Base-by-base conservation (phyloP, 371 early-diverging fungal genomes). In the Funneliformis caledonium region DNA sequence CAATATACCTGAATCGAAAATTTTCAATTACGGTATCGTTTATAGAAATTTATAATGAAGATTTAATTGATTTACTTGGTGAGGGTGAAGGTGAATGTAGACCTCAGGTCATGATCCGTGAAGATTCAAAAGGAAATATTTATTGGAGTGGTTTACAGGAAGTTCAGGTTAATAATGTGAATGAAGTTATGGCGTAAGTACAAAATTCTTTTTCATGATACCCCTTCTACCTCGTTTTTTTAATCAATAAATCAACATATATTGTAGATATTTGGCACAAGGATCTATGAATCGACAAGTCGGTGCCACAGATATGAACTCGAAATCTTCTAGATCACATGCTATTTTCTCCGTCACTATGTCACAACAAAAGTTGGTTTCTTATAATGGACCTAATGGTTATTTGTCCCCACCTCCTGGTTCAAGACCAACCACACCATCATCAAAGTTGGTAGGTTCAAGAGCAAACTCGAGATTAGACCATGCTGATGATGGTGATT, bases 11-110 rank as follows among this genome's bases (percentile, higher is more conserved):
- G 31, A 69, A 84, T 9, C 78, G 78, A 45, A 85, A 83, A 69
- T 84, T 83, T 26, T 56, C 61, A 26, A 83, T 87, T 69, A 82
- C 81, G 14, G 85, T 85, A 5, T 86, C 87, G 4, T 97, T 94
- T 86, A 85, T 98, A 8, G 99, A 99, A 84, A 90, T 99, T 42
- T 99, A 99, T 88, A 99, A 99, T 84, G 99, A 99, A 85, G 96
- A 96, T 61, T 86, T 97, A 14, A 92, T 93, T n/a, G 97, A 97
- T 87, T 88, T 98, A 62, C 85, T 97, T 47, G 86, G 83, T 68
- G 86, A 84, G 78, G 86, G 83, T 68, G 86, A 84, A 78, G 87
- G 86, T 64, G 89, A 90, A 31, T 84, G 86, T 52, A 84, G 93
- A 37, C 89, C 92, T 14, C 91, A 93, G n/a, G 88, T 96, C 9